Evolutionary conservation across 345 rosid species (phyloP), one percentile per base, ranked within the genome.

Genomic region (Cardamine occulta): DNA sequence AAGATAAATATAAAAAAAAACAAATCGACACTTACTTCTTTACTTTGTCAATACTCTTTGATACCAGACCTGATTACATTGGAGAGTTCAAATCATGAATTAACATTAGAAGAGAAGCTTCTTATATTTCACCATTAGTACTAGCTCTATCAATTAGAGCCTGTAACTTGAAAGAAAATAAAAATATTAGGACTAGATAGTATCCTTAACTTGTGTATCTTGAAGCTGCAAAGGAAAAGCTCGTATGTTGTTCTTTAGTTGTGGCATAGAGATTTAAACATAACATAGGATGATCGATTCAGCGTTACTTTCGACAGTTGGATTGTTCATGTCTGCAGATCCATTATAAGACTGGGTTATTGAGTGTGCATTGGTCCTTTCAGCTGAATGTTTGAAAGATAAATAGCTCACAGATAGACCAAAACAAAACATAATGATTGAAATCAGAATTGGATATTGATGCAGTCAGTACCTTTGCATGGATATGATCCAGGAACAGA

Each of bases 251-350:
- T 66, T 67, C 44, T n/a, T 23, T 53, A 35, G 17, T 19, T 45
- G 45, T 57, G 28, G 26, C 32, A 61, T 28, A 60, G 35, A 73
- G 60, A 11, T 15, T 3, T 52, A 53, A 67, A 39, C 51, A 72
- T 2, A 72, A 68, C 29, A 28, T 29, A 0, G 68, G 35, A 51
- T 4, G 10, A 9, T n/a, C 47, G 47, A 32, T 42, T 29, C 37
- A 61, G 3, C 68, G 40, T 72, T 86, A 94, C 99, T 89, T 71
- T 84, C 91, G 49, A 81, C 90, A 79, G 19, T 32, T 70, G 82
- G n/a, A 66, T 77, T 84, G 54, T 75, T 85, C 15, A 47, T 54
- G 55, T 86, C 86, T 23, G 80, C 28, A 17, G 85, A 77, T 68
- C 86, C 81, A 68, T 45, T 74, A 67, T 68, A 78, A 63, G 91